Percentiles rank a stretch among this genome's conserved stretches.
Conservation (phyloP, 768 basidiomycete species). For the Lactarius tabidus region DNA sequence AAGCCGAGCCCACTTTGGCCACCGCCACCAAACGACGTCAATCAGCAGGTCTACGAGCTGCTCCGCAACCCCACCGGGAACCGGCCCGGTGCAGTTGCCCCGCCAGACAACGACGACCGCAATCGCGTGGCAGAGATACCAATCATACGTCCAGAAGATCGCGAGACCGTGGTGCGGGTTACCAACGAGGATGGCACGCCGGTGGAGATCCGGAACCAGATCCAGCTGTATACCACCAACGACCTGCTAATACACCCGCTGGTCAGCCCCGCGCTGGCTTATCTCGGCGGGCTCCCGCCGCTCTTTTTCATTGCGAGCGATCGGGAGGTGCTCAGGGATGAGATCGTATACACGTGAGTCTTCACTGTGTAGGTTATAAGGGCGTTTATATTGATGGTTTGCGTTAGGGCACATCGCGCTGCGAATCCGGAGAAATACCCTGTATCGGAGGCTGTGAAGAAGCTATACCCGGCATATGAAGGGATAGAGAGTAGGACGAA, state of each 20-base stretch:
- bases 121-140: neutral
- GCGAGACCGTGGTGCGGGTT: constrained; percentile 49
- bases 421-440: constrained; percentile 73
- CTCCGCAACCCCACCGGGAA: constrained; percentile 60
- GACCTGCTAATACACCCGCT: constrained; percentile 72
- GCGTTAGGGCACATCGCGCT: constrained; percentile 79
- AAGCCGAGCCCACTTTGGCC: constrained; percentile 79
- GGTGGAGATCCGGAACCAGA: constrained; percentile 57
- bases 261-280: constrained; percentile 73
- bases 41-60: constrained; percentile 50
- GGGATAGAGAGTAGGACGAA: constrained; percentile 50
- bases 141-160: neutral
- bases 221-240: constrained; percentile 87
- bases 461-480: constrained; percentile 53
- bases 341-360: constrained; percentile 73
- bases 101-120: neutral
- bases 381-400: neutral
- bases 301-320: constrained; percentile 81
- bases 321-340: constrained; percentile 88
- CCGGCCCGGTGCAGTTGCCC: constrained; percentile 24
- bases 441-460: constrained; percentile 41
- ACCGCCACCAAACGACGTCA: constrained; percentile 64
- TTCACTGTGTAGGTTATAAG: no score
- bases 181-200: constrained; percentile 45
- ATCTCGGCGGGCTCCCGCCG: constrained; percentile 89